These are phyloP conservation scores for Parafenestella ontariensis DNA, from an alignment of 2,329 filamentous ascomycete genomes.

Conservation along the genomic window DNA sequence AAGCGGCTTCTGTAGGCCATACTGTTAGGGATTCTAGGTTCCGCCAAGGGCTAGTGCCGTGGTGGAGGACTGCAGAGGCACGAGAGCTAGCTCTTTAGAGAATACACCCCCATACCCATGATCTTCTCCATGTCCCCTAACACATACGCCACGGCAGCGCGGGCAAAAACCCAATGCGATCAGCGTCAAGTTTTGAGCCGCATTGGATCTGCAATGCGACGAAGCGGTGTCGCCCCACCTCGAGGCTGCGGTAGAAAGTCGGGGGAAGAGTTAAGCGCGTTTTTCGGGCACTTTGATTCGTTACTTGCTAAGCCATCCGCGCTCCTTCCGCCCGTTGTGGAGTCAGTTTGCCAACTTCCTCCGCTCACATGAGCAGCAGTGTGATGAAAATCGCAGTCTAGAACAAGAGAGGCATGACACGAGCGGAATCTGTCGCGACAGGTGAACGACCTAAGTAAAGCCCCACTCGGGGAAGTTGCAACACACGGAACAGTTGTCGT, in stretches of 20 bases:
- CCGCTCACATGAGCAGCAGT: not conserved
- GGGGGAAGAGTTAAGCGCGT: not conserved
- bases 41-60: not conserved
- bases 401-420: too few species aligned
- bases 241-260: not conserved
- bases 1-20: conserved; percentile 8
- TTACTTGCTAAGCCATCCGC: not conserved
- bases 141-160: too few species aligned
- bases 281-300: not conserved
- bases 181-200: conserved; percentile 6
- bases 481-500: too few species aligned
- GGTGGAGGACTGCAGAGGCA: too few species aligned
- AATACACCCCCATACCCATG: too few species aligned
- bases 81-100: too few species aligned
- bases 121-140: too few species aligned
- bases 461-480: too few species aligned
- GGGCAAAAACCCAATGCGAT: too few species aligned
- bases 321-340: not conserved
- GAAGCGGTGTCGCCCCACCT: conserved; percentile 1
- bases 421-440: too few species aligned
- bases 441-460: too few species aligned
- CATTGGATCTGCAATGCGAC: conserved; percentile 1
- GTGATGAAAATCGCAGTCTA: too few species aligned
- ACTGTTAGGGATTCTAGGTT: not conserved
- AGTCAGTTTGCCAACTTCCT: not conserved